These are phyloP conservation scores for Aspergillus persii DNA, from an alignment of 2,329 filamentous ascomycete species.

Conservation along the genomic window DNA sequence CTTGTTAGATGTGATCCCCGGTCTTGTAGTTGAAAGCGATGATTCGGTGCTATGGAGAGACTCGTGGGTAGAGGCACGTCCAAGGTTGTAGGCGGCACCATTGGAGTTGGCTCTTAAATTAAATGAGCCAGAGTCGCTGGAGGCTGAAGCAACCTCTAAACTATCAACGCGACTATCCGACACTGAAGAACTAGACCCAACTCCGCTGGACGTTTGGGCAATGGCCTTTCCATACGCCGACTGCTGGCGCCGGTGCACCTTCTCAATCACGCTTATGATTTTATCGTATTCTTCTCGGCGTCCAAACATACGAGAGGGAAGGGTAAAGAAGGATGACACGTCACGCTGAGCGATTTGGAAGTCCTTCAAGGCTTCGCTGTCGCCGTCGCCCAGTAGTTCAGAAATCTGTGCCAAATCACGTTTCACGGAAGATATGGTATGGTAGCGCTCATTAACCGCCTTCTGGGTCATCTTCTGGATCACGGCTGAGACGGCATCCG, in stretches of 20 bases:
- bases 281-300: constrained; percentile 68
- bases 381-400: constrained; percentile 70
- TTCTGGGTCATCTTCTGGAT: constrained; percentile 93
- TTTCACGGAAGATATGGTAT: constrained; percentile 82
- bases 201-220: constrained; percentile 37
- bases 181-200: constrained; percentile 54
- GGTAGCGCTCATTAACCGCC: constrained; percentile 81
- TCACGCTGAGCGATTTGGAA: constrained; percentile 81
- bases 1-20: constrained; percentile 24
- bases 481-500: constrained; percentile 75
- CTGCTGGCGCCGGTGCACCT: constrained; percentile 66
- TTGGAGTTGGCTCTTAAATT: constrained; percentile 41
- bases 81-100: constrained; percentile 26
- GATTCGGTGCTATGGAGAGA: constrained; percentile 36
- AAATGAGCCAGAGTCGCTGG: constrained; percentile 53
- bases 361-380: constrained; percentile 66
- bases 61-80: constrained; percentile 33
- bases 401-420: constrained; percentile 75
- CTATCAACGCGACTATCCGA: constrained; percentile 52
- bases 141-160: constrained; percentile 52
- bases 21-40: constrained; percentile 32
- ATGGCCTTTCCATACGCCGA: constrained; percentile 31
- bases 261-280: constrained; percentile 73
- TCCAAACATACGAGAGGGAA: constrained; percentile 79
- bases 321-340: constrained; percentile 86